Evolutionary conservation across 305 asterid species (phyloP), one percentile per base, ranked within the genome.

Genomic region (Rubia balearica): DNA sequence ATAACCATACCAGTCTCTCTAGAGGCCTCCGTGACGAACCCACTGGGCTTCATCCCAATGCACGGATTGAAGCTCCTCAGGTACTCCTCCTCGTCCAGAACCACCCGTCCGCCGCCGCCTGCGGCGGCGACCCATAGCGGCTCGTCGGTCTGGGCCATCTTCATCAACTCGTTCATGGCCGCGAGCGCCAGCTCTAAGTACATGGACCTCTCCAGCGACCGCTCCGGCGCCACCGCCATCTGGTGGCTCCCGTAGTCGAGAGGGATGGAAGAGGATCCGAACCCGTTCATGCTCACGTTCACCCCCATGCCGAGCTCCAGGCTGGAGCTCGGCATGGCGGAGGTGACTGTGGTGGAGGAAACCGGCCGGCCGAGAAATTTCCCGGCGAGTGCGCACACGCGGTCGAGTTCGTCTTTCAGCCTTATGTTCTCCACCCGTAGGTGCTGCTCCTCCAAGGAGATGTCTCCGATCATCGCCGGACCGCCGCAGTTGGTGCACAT

Each of bases 401-500:
- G 36, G 36, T 30, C 36, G 36, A 30, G 36, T 30, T 3, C 36
- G 36, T 30, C 36, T 3, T 30, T 30, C 3, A 30, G 36, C 36
- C 36, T 2, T 30, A 30, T 30, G 36, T 30, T 30, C 36, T 30
- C 36, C 36, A 30, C 2, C 36, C 36, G 36, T 46, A 93, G 87
- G 79, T 89, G 98, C 41, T 90, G 97, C 79, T 93, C 96, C 77
- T 93, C 98, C 0, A 88, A 61, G 45, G 96, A 88, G 1, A 89
- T 74, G 57, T 93, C 98, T 17, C 96, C 96, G 6, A 91, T 84
- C 45, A 89, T 82, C 17, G 96, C 96, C 0, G 95, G 92, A 45
- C 96, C 96, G 2, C 97, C 96, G 78, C 98, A 93, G 77, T 85
- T 86, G 41, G 91, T 83, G 84, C 98, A 93, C 17, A 88, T 88